Evolutionary conservation across 805 yeast genomes (phyloP).

Genomic region (Saccharomycopsis fibuligera): DNA sequence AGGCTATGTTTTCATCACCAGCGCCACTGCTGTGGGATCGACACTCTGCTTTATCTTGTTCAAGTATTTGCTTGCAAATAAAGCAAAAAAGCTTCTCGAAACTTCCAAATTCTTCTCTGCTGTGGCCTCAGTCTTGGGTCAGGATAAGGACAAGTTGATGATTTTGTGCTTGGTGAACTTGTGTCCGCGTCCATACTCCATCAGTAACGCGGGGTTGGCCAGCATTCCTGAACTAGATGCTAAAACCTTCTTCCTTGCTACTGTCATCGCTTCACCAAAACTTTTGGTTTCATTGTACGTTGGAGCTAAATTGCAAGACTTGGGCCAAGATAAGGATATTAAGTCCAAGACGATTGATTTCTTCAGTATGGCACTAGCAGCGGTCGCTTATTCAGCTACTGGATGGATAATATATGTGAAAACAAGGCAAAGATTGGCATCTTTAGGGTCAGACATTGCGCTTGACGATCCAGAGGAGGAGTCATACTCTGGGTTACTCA

Average conservation of each 20-base stretch:
- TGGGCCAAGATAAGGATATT: slow-evolving; percentile 53
- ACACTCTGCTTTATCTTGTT: slow-evolving; percentile 65
- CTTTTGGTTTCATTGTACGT: slow-evolving; percentile 67
- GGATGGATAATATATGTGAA: slow-evolving; percentile 63
- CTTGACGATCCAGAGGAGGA: slow-evolving; percentile 1
- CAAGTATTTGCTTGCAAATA: slow-evolving; percentile 47
- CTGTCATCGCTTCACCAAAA: slow-evolving; percentile 75
- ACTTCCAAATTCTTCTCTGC: slow-evolving; percentile 64
- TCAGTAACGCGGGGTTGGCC: slow-evolving; percentile 89
- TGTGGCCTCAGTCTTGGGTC: slow-evolving; percentile 57
- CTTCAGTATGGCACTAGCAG: slow-evolving; percentile 53
- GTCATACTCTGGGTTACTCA: background rate
- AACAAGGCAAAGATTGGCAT: slow-evolving; percentile 32
- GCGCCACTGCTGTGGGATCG: slow-evolving; percentile 69
- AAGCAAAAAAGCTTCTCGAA: slow-evolving; percentile 55
- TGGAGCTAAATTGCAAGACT: slow-evolving; percentile 64
- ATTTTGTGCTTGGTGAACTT: slow-evolving; percentile 67
- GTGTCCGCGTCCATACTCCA: slow-evolving; percentile 90
- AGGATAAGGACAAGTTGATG: slow-evolving; percentile 61
- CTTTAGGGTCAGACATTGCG: background rate
- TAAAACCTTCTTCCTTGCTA: slow-evolving; percentile 60
- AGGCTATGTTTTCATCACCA: slow-evolving; percentile 75
- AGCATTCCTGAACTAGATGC: slow-evolving; percentile 72
- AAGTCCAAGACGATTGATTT: slow-evolving; percentile 55
- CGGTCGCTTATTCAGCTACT: slow-evolving; percentile 46